Conservation (phyloP, 73 alveolate species). For the Uronychia binucleata region DNA sequence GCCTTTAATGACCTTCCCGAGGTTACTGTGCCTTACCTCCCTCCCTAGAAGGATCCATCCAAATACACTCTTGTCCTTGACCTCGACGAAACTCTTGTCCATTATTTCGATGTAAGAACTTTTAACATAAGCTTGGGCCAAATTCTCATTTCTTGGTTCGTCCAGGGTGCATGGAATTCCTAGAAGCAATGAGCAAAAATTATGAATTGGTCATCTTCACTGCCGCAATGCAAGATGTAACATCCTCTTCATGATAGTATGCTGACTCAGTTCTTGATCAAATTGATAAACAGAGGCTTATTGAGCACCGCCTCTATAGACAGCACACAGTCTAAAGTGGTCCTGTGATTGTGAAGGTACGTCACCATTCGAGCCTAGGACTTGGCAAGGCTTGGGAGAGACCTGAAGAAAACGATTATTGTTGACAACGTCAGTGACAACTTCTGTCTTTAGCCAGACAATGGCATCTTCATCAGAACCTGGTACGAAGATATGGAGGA, state of each 20-base stretch:
- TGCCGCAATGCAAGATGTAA: constrained; percentile 89
- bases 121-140: background rate
- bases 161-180: constrained; percentile 93
- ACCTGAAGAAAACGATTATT: constrained; percentile 50
- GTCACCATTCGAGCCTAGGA: constrained; percentile 39
- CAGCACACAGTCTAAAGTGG: constrained; percentile 79
- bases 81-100: constrained; percentile 86
- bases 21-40: constrained; percentile 74
- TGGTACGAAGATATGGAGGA: constrained; percentile 80
- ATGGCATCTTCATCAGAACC: constrained; percentile 72
- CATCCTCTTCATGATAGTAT: constrained; percentile 31
- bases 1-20: constrained; percentile 47
- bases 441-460: constrained; percentile 70
- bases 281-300: constrained; percentile 80
- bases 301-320: constrained; percentile 87
- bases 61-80: constrained; percentile 78
- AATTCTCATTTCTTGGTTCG: constrained; percentile 80
- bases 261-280: constrained; percentile 96
- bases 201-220: constrained; percentile 97
- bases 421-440: constrained; percentile 81
- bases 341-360: constrained; percentile 56
- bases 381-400: constrained; percentile 70
- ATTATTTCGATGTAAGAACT: constrained; percentile 48
- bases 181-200: constrained; percentile 77
- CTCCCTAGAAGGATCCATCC: background rate